Base-by-base conservation (phyloP, 371 early-diverging fungal species). In the Haplosporangium sp. region DNA sequence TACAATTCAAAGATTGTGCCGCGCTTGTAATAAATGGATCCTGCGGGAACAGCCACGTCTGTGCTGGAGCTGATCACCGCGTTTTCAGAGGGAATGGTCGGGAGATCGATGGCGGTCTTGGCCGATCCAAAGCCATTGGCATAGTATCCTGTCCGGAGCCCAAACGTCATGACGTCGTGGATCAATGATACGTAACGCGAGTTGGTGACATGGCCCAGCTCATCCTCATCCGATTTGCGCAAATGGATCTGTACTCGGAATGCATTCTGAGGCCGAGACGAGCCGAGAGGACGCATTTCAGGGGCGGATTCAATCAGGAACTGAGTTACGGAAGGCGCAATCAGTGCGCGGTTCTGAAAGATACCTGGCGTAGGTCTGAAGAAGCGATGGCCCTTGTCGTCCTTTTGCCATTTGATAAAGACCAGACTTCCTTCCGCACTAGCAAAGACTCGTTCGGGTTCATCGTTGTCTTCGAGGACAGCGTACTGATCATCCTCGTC, bases 141-240 rank as follows among this genome's bases (percentile, higher is more conserved):
- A 37, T 74, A 74, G 57, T 74, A 74, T 46, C 75, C 75, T 3
- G 60, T 59, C 8, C 69, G 59, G 45, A 74, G 62, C 8, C 75
- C 75, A 45, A 68, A 74, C 6, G 69, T 69, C 60, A 74, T 38
- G 2, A 74, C 75, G 53, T 74, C 75, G 23, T 69, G 69, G 45
- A 74, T 60, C 59, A 74, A 61, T 6, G 62, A 52, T 2, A 56
- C 69, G 20, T 74, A 74, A n/a, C 65, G 64, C 29, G 75, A 74
- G 55, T 74, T 74, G 53, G 75, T 74, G 37, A 74, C 75, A 48
- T 74, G 75, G 29, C 75, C 75, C 48, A 74, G 42, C 37, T 74
- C 65, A 14, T 74, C 75, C 56, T 74, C 75, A 20, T 74, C 75
- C 37, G 75, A 74, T 13, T 74, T 74, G 57, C 75, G 69, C 13